Base-by-base conservation (phyloP, 257 asterid genomes). In the Penstemon davidsonii region DNA sequence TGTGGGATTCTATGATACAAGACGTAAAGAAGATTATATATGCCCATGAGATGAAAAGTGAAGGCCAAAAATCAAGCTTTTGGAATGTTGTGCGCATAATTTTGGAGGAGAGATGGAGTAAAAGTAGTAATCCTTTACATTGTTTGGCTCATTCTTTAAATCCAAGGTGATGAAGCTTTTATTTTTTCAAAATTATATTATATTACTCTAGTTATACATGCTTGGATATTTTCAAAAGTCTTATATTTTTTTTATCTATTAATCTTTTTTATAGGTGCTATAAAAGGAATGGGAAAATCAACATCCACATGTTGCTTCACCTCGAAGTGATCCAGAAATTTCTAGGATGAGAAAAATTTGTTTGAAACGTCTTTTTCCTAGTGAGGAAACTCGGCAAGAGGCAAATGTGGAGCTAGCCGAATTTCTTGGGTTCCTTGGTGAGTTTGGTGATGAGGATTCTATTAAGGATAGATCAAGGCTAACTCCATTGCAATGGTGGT, bases 91-190 rank as follows among this genome's bases (percentile, higher is more conserved):
- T 53, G 36, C 36, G 25, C 25, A n/a, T n/a, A 25, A 25, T 39
- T 7, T 3, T 70, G 54, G 75, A 66, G 49, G 36, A 49, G 18
- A 49, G 12, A 46, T 5, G 52, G 58, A 49, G 38, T 11, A 53
- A 53, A 15, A 53, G 58, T 15, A 53, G 10, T 11, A 50, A 3
- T 12, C 1, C 0, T 43, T 9, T 59, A 49, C 59, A 69, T 37
- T 57, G 39, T 50, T 12, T 43, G 19, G 51, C 46, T 40, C 47
- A 53, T 53, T 53, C 58, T 53, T 10, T 53, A 53, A 53, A 53
- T 8, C 58, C 58, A n/a, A 53, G 25, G 58, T 53, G 5, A 4
- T 53, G 1, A 44, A 25, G 33, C 33, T 25, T 25, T 25, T 44
- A 5, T 8, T 44, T 44, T 44, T 44, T 44, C 47, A 44, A 44